Conservation (phyloP, 1,284 basidiomycete species). For the Ustilago trichophora region DNA sequence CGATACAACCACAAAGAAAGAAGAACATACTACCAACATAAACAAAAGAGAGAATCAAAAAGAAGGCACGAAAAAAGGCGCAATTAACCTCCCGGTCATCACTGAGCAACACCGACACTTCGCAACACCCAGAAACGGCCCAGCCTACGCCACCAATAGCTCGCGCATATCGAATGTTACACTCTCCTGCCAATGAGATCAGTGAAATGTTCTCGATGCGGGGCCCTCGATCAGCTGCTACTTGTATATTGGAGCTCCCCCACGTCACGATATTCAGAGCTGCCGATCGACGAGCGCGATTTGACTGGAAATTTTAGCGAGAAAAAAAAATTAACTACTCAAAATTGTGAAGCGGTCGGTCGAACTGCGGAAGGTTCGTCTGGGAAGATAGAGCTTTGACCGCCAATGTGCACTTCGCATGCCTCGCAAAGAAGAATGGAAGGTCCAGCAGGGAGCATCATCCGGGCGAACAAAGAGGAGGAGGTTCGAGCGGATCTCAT, state of each 20-base stretch:
- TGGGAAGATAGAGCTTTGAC: constrained; percentile 1
- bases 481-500: neutral
- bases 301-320: no score
- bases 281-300: no score
- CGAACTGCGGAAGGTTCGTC: neutral
- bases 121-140: neutral
- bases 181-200: neutral
- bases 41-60: no score
- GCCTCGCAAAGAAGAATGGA: neutral
- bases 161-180: neutral
- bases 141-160: neutral
- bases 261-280: no score
- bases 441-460: no score
- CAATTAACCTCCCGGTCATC: neutral
- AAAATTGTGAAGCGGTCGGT: neutral
- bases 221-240: constrained; percentile 4
- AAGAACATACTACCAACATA: no score
- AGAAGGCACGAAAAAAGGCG: neutral
- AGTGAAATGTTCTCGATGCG: neutral
- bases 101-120: neutral
- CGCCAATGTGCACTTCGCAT: neutral
- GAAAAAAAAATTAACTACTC: no score
- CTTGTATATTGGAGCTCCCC: neutral
- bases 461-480: no score
- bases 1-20: no score